Conservation (phyloP, 2,329 filamentous ascomycete genomes). For the Claviceps purpurea region DNA sequence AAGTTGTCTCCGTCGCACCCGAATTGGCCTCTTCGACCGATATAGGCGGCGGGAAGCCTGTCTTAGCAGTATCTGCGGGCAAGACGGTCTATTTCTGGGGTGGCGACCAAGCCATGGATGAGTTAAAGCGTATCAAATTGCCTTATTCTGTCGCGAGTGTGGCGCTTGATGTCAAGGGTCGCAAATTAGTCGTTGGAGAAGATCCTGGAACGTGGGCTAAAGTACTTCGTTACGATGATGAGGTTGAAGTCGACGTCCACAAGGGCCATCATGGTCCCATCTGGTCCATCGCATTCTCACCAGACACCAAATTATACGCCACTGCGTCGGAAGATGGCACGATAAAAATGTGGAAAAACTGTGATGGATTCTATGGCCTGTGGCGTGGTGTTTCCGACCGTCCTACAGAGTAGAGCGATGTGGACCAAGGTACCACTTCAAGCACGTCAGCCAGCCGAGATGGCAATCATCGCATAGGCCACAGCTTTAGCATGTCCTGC, state of each 20-base stretch:
- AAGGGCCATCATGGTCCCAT: constrained; percentile 96
- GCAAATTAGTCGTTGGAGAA: constrained; percentile 80
- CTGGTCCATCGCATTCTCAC: constrained; percentile 90
- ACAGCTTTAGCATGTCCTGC: constrained; percentile 8
- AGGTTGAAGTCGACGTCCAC: constrained; percentile 75
- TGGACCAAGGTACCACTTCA: constrained; percentile 8
- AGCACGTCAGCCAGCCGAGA: constrained; percentile 3
- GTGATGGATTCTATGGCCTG: constrained; percentile 49
- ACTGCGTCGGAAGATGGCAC: constrained; percentile 96
- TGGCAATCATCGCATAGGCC: constrained; percentile 3
- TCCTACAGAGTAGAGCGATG: constrained; percentile 22
- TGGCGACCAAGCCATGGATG: constrained; percentile 52
- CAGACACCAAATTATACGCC: constrained; percentile 89
- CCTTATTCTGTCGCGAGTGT: constrained; percentile 84
- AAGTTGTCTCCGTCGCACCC: constrained; percentile 60
- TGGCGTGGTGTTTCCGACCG: constrained; percentile 40
- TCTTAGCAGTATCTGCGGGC: constrained; percentile 84
- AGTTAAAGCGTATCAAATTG: constrained; percentile 68
- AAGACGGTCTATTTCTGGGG: constrained; percentile 91
- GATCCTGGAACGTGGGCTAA: constrained; percentile 93
- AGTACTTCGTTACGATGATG: constrained; percentile 78
- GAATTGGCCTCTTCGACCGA: constrained; percentile 45
- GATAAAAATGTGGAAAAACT: constrained; percentile 80
- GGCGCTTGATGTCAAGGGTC: constrained; percentile 66
- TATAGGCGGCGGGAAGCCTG: constrained; percentile 52